Conservation (phyloP, 352 stramenopile genomes). For the Pythium apleroticum region DNA sequence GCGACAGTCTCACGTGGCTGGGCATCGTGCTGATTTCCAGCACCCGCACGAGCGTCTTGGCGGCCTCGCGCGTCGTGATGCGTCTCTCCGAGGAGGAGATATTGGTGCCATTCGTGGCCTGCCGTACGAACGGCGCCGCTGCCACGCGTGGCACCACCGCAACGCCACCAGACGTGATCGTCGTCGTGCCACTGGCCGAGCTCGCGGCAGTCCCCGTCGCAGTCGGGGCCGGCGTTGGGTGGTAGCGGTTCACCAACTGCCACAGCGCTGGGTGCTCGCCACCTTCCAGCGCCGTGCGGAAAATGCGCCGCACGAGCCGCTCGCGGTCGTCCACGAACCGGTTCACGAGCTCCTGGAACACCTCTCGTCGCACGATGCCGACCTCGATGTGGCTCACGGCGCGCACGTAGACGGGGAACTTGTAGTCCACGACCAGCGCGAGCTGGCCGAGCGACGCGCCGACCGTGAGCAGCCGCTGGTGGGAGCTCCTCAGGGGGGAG, state of each 20-base stretch:
- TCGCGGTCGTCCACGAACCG: conserved; percentile 25
- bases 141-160: background rate
- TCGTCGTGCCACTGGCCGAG: background rate
- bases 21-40: conserved; percentile 3
- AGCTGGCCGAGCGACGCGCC: conserved; percentile 27
- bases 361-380: conserved; percentile 13
- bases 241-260: conserved; percentile 3
- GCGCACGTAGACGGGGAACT: conserved; percentile 22
- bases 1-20: background rate
- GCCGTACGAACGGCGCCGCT: background rate
- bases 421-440: conserved; percentile 31
- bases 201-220: background rate
- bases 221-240: background rate
- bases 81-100: background rate
- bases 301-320: conserved; percentile 25
- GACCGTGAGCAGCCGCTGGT: conserved; percentile 9
- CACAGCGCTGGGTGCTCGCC: conserved; percentile 29
- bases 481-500: conserved; percentile 3
- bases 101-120: background rate
- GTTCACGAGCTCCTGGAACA: conserved; percentile 26
- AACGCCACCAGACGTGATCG: background rate
- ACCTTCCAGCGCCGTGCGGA: conserved; percentile 22
- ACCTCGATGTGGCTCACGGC: conserved; percentile 30
- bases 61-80: conserved; percentile 8
- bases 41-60: conserved; percentile 13